Evolutionary conservation across 2,329 filamentous ascomycete species (phyloP).

Genomic region (Neopestalotiopsis clavispora): DNA sequence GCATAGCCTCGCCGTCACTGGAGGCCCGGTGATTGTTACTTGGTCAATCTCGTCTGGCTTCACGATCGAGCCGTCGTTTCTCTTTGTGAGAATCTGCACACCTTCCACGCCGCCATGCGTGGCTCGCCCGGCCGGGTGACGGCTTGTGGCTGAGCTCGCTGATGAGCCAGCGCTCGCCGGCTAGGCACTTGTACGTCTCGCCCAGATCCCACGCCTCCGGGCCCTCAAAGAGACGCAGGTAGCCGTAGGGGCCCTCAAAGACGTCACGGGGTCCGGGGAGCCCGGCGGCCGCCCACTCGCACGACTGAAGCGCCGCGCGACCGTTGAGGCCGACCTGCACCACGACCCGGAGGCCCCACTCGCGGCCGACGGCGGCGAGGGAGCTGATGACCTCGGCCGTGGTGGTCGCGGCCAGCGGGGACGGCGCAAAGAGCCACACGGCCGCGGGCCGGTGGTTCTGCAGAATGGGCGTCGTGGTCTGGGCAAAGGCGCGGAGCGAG

Average conservation of each 20-base stretch:
- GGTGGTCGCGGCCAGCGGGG: constrained; percentile 34
- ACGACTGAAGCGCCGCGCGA: constrained; percentile 18
- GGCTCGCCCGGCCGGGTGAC: constrained; percentile 17
- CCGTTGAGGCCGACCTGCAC: constrained; percentile 31
- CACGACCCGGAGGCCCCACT: constrained; percentile 47
- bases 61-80: constrained; percentile 33
- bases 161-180: constrained; percentile 17
- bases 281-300: constrained; percentile 8
- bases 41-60: constrained; percentile 60
- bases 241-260: constrained; percentile 18
- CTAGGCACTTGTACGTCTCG: constrained; percentile 5
- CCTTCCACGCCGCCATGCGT: constrained; percentile 20
- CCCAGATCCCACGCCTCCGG: constrained; percentile 16
- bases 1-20: constrained; percentile 15
- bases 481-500: constrained; percentile 42
- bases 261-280: constrained; percentile 12
- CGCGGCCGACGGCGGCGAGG: not conserved
- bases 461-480: constrained; percentile 56
- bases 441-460: constrained; percentile 58
- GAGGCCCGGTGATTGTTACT: constrained; percentile 41
- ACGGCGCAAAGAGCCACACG: constrained; percentile 71
- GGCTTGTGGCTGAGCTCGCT: constrained; percentile 20
- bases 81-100: constrained; percentile 15
- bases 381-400: constrained; percentile 22
- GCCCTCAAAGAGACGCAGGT: constrained; percentile 17